Percentiles rank a stretch among this genome's conserved stretches.
Conservation (phyloP, 257 asterid species). For the Solanum piurae region DNA sequence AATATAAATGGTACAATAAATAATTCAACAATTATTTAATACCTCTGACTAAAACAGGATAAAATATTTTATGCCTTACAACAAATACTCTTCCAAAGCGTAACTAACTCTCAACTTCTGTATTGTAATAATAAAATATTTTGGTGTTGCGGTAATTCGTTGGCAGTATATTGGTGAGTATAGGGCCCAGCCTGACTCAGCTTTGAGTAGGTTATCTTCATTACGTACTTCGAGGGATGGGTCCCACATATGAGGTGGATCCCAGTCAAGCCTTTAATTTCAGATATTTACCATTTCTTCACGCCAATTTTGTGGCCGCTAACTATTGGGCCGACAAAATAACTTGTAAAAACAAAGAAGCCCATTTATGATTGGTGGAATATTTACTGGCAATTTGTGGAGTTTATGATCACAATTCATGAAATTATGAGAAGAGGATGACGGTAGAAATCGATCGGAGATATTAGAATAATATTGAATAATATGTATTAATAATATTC, state of each 20-base stretch:
- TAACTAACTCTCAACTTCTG: background rate
- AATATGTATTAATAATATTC: too few species aligned
- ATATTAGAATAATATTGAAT: too few species aligned
- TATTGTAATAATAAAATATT: too few species aligned
- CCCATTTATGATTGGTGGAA: background rate
- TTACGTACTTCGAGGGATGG: background rate
- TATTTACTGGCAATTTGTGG: background rate
- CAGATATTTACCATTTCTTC: background rate
- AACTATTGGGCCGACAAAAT: background rate
- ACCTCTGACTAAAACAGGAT: too few species aligned
- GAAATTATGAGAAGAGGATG: too few species aligned
- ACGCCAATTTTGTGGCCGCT: background rate
- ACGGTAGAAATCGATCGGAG: too few species aligned
- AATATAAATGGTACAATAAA: too few species aligned
- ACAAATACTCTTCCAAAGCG: too few species aligned
- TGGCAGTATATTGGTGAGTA: background rate
- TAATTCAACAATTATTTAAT: too few species aligned
- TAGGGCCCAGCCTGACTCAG: background rate
- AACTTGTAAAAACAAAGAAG: background rate
- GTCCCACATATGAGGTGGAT: background rate
- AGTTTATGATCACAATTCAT: background rate
- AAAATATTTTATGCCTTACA: too few species aligned
- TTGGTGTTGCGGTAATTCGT: background rate
- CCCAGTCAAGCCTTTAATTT: background rate
- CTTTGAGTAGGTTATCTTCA: background rate